Conservation (phyloP, 306 rosid genomes). For the Cajanus cajan region DNA sequence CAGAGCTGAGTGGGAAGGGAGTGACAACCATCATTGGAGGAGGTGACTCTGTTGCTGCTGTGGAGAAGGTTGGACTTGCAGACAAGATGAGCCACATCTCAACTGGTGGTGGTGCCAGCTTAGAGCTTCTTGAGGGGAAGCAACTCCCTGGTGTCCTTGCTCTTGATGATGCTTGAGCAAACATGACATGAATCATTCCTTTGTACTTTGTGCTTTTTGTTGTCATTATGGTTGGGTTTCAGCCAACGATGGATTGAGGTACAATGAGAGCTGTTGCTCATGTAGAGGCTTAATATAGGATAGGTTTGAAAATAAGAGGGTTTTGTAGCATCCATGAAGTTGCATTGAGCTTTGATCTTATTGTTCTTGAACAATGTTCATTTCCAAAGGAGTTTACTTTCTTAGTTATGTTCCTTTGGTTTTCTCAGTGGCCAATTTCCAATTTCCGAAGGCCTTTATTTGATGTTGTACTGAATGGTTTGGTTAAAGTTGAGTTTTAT, state of each 20-base stretch:
- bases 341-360: conserved; percentile 22
- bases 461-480: neutral
- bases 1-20: conserved; percentile 84
- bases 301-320: conserved; percentile 41
- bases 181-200: neutral
- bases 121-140: conserved; percentile 98
- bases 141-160: conserved; percentile 94
- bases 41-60: conserved; percentile 97
- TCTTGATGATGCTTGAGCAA: conserved; percentile 69
- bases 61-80: conserved; percentile 90
- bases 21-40: conserved; percentile 97
- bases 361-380: conserved; percentile 27
- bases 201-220: conserved; percentile 26
- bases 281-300: conserved; percentile 54
- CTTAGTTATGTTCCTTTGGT: neutral
- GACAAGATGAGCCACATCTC: conserved; percentile 98
- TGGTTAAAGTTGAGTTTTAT: neutral
- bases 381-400: conserved; percentile 21
- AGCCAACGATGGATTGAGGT: conserved; percentile 38
- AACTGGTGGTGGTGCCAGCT: conserved; percentile 98
- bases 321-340: conserved; percentile 31
- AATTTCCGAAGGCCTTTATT: neutral
- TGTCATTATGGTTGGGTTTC: conserved; percentile 43
- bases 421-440: neutral
- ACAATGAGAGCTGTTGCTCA: conserved; percentile 32